Conservation (phyloP, 1,139 yeast genomes). For the Saccharomyces hybrid region DNA sequence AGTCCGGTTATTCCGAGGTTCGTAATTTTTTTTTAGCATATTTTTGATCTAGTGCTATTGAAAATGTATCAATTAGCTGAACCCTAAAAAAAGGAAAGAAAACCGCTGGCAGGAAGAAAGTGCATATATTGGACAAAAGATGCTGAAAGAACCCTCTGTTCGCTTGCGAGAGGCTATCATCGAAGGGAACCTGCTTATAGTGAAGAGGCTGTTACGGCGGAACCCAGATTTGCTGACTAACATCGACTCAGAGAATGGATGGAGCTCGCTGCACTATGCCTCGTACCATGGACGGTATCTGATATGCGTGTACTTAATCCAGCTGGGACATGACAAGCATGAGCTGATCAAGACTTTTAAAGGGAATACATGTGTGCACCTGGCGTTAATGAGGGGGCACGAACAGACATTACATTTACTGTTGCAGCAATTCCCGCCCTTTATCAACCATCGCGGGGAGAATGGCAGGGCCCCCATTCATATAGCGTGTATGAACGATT, state of each 20-base stretch:
- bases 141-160: too few species aligned
- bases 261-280: slow-evolving; percentile 88
- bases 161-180: slow-evolving; percentile 50
- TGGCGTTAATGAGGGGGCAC: slow-evolving; percentile 61
- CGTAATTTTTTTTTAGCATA: too few species aligned
- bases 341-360: slow-evolving; percentile 55
- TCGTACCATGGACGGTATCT: slow-evolving; percentile 74
- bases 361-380: slow-evolving; percentile 66
- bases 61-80: too few species aligned
- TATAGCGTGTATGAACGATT: slow-evolving; percentile 60
- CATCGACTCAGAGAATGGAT: slow-evolving; percentile 66
- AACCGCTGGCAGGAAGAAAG: too few species aligned
- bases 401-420: slow-evolving; percentile 76
- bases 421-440: slow-evolving; percentile 70
- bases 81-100: too few species aligned
- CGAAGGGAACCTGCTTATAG: slow-evolving; percentile 65
- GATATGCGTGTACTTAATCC: slow-evolving; percentile 57
- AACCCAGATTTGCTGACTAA: slow-evolving; percentile 75
- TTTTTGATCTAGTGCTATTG: too few species aligned
- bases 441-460: slow-evolving; percentile 55
- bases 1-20: too few species aligned
- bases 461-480: slow-evolving; percentile 65
- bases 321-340: slow-evolving; percentile 43
- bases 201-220: slow-evolving; percentile 59
- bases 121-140: too few species aligned